Conservation (phyloP, 345 rosid genomes). For the Populus deltoides region DNA sequence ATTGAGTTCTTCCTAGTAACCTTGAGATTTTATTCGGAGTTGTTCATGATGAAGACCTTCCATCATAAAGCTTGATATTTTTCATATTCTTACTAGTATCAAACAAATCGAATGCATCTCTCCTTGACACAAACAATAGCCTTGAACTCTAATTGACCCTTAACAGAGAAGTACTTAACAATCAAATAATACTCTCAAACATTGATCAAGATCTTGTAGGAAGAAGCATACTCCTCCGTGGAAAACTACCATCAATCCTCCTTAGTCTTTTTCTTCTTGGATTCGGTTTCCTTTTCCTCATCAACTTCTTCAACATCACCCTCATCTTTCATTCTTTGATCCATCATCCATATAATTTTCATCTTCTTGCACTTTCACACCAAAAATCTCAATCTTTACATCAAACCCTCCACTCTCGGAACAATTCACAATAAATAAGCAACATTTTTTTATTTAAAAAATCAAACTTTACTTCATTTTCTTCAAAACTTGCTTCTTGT, state of each 20-base stretch:
- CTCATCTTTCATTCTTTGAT: constrained; percentile 37
- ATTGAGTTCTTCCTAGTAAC: constrained; percentile 85
- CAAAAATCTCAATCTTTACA: too few species aligned
- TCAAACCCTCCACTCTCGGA: too few species aligned
- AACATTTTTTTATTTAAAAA: too few species aligned
- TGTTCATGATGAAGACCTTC: constrained; percentile 90
- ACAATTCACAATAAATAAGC: too few species aligned
- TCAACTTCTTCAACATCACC: constrained; percentile 41
- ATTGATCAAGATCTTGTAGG: constrained; percentile 81
- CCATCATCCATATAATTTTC: constrained; percentile 43
- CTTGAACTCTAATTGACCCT: constrained; percentile 89
- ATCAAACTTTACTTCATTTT: too few species aligned
- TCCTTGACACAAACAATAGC: constrained; percentile 67
- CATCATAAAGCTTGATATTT: constrained; percentile 82
- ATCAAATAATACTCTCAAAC: constrained; percentile 88
- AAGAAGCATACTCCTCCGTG: constrained; percentile 77
- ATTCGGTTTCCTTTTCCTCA: constrained; percentile 60
- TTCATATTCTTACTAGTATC: constrained; percentile 69
- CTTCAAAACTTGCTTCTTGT: too few species aligned
- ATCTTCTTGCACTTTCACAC: too few species aligned
- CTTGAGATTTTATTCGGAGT: constrained; percentile 86
- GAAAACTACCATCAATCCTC: constrained; percentile 77
- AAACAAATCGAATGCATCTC: constrained; percentile 85
- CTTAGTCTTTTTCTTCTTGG: constrained; percentile 81
- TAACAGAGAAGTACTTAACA: constrained; percentile 84